These are phyloP conservation scores for Erythrobasidium yunnanense DNA, from an alignment of 768 basidiomycete genomes.

Conservation along the genomic window DNA sequence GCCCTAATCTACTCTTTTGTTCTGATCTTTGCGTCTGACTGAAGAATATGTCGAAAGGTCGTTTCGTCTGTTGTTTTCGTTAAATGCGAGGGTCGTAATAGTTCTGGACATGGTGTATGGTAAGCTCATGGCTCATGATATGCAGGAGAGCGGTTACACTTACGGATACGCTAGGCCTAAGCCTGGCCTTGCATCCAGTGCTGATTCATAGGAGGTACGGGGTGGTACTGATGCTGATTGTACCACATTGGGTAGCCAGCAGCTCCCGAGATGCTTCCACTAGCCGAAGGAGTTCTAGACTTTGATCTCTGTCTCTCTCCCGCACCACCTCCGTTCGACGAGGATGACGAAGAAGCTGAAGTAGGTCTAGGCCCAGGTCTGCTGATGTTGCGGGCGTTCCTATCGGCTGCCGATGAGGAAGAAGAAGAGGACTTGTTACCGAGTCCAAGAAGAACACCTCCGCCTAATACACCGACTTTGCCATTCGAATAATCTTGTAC, in stretches of 20 bases:
- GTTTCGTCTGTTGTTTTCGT: too few species aligned
- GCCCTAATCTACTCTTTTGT: too few species aligned
- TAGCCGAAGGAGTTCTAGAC: neutral
- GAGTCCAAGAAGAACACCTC: slow-evolving; percentile 37
- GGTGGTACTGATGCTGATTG: neutral
- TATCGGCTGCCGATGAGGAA: neutral
- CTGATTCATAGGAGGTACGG: neutral
- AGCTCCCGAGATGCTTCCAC: neutral
- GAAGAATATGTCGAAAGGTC: too few species aligned
- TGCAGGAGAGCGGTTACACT: too few species aligned
- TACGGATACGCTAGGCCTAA: too few species aligned
- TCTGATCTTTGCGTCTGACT: too few species aligned
- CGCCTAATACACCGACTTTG: slow-evolving; percentile 38
- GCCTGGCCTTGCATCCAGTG: neutral
- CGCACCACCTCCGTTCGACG: neutral
- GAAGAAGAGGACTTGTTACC: slow-evolving; percentile 1
- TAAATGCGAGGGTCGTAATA: too few species aligned
- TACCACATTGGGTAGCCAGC: neutral
- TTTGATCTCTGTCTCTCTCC: neutral
- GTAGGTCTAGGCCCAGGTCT: too few species aligned
- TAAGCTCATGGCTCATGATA: too few species aligned
- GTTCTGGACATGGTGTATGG: too few species aligned
- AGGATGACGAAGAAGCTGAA: neutral
- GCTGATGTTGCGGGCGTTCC: neutral
- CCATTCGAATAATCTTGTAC: slow-evolving; percentile 38